phyloP scores from a whole-genome alignment of 2,329 filamentous ascomycete genomes.

The Triangularia verruculosa region DNA sequence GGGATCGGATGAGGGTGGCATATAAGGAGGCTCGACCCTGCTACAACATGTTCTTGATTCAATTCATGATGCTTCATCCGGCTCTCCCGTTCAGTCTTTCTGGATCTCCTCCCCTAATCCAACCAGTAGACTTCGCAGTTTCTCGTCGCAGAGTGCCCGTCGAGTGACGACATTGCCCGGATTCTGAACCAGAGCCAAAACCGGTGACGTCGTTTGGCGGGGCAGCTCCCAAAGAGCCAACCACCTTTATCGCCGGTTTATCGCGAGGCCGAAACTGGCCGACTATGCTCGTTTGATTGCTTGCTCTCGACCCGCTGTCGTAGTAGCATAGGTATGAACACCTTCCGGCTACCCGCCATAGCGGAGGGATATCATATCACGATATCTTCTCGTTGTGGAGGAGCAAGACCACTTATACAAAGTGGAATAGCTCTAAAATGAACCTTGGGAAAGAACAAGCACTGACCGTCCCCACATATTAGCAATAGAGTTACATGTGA shows the following conservation, averaged over 20 bases:
- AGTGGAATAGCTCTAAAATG: neutral
- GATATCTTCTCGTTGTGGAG: neutral
- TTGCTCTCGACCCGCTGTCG: neutral
- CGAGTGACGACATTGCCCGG: neutral
- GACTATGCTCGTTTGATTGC: neutral
- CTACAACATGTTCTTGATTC: neutral
- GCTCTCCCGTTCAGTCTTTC: neutral
- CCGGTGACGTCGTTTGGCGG: neutral
- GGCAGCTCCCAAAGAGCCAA: neutral
- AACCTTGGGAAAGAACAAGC: neutral
- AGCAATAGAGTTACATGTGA: conserved; percentile 10
- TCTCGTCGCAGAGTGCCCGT: neutral
- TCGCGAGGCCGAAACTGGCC: neutral
- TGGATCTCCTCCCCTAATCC: neutral
- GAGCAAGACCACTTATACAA: neutral
- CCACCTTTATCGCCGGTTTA: neutral
- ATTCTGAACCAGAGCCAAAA: neutral
- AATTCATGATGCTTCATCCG: neutral
- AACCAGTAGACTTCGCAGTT: neutral
- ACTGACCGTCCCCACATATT: conserved; percentile 5
- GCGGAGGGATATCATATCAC: neutral
- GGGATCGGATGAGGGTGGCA: neutral
- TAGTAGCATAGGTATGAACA: neutral
- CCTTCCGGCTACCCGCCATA: neutral
- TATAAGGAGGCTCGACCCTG: neutral